phyloP scores from a whole-genome alignment of 2,329 filamentous ascomycete genomes.

The Xylaria sp. region DNA sequence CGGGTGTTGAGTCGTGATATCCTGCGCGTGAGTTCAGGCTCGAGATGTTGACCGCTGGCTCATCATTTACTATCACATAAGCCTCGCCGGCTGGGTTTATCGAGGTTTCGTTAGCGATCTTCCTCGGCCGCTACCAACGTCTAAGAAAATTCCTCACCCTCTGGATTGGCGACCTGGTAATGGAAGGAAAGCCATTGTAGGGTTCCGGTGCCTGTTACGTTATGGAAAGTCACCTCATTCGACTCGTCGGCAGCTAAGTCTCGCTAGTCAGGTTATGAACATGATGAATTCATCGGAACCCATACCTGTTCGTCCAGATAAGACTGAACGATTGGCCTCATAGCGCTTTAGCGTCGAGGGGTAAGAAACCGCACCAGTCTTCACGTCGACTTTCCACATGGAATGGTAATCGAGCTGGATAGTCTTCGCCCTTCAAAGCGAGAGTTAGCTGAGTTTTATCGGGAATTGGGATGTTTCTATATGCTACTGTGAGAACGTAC shows the following conservation, averaged over 20 bases:
- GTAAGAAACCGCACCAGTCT: conserved; percentile 50
- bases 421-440: conserved; percentile 42
- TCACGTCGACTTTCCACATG: conserved; percentile 54
- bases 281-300: neutral
- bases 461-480: neutral
- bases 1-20: conserved; percentile 49
- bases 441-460: neutral
- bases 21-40: conserved; percentile 51
- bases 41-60: conserved; percentile 50
- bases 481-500: conserved; percentile 36
- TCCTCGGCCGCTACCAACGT: neutral
- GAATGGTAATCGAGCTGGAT: conserved; percentile 52
- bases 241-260: conserved; percentile 36
- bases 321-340: conserved; percentile 46
- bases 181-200: conserved; percentile 53
- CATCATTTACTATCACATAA: conserved; percentile 50
- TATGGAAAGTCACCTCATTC: conserved; percentile 49
- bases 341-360: conserved; percentile 50
- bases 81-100: conserved; percentile 47
- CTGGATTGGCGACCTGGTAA: conserved; percentile 48
- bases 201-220: conserved; percentile 51
- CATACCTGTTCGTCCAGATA: conserved; percentile 39
- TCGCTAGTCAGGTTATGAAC: neutral
- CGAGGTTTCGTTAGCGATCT: conserved; percentile 8
- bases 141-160: conserved; percentile 35